Conservation (phyloP, 164 flowering plant genomes). For the Tetrastigma voinierianum region DNA sequence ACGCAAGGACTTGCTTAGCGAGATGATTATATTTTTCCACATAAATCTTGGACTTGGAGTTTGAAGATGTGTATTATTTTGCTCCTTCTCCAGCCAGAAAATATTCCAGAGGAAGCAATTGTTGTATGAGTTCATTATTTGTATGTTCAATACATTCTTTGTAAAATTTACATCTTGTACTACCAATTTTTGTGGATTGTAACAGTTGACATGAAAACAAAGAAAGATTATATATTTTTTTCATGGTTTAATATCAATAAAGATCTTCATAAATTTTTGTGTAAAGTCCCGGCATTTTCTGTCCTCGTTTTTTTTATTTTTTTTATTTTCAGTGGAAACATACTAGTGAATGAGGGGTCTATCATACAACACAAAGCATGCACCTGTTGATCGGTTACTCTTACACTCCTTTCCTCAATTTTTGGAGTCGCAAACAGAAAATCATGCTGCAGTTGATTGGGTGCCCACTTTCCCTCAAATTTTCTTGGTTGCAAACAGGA, state of each 20-base stretch:
- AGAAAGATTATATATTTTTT: neutral
- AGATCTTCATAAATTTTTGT: neutral
- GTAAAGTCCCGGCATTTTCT: neutral
- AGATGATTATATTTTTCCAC: neutral
- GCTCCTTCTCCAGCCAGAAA: neutral
- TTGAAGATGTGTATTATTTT: neutral
- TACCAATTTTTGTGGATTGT: neutral
- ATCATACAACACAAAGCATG: too few species aligned
- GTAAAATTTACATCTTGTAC: neutral
- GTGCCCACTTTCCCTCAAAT: too few species aligned
- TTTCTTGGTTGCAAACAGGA: too few species aligned
- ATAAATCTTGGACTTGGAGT: neutral
- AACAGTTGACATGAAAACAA: constrained; percentile 1
- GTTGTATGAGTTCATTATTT: constrained; percentile 3
- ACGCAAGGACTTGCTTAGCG: neutral
- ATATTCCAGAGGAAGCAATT: neutral
- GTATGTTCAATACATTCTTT: constrained; percentile 13
- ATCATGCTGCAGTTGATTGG: too few species aligned
- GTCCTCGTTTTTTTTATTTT: neutral
- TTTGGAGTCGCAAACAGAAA: too few species aligned
- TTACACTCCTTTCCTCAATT: too few species aligned
- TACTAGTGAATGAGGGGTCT: too few species aligned
- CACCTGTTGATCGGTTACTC: too few species aligned
- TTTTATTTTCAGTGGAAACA: too few species aligned
- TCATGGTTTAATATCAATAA: neutral